A percentile compares a stretch with the other conserved stretches of the same genome.
Conservation (phyloP, 2,329 filamentous ascomycete genomes). For the Camillea tinctor region DNA sequence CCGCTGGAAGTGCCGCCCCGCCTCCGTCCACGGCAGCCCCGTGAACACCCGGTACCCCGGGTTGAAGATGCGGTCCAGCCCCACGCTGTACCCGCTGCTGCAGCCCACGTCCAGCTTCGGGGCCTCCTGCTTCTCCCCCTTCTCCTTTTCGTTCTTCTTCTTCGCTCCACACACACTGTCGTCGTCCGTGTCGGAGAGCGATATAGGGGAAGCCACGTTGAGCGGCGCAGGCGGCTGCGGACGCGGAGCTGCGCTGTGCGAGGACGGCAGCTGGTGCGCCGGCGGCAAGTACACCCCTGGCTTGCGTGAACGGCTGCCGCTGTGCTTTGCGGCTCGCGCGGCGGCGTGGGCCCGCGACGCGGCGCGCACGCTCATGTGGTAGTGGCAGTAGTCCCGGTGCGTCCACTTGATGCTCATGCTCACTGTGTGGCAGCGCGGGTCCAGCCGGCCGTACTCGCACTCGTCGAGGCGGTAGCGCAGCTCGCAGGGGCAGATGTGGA, state of each 20-base stretch:
- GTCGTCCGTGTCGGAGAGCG: no score
- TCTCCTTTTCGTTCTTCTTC: no score
- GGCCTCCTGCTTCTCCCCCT: no score
- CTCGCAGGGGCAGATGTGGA: constrained; percentile 24
- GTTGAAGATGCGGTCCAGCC: no score
- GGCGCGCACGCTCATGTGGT: constrained; percentile 9
- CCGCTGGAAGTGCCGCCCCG: neutral
- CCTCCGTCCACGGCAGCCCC: no score
- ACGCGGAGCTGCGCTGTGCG: neutral
- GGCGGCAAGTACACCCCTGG: neutral
- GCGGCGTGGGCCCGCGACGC: neutral
- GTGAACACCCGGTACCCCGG: neutral
- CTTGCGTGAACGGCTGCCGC: no score
- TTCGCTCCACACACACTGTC: no score
- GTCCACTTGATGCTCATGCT: constrained; percentile 16
- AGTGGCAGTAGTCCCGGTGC: constrained; percentile 21
- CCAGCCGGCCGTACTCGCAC: constrained; percentile 16
- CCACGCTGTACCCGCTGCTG: no score
- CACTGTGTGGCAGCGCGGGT: constrained; percentile 18
- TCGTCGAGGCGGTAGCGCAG: constrained; percentile 20
- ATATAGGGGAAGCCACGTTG: no score
- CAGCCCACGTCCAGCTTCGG: no score
- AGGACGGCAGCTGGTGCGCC: neutral
- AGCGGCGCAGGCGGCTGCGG: no score
- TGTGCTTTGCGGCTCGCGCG: neutral